These are phyloP conservation scores for Pythium grandisporangium DNA, from an alignment of 352 stramenopile species.

Conservation along the genomic window DNA sequence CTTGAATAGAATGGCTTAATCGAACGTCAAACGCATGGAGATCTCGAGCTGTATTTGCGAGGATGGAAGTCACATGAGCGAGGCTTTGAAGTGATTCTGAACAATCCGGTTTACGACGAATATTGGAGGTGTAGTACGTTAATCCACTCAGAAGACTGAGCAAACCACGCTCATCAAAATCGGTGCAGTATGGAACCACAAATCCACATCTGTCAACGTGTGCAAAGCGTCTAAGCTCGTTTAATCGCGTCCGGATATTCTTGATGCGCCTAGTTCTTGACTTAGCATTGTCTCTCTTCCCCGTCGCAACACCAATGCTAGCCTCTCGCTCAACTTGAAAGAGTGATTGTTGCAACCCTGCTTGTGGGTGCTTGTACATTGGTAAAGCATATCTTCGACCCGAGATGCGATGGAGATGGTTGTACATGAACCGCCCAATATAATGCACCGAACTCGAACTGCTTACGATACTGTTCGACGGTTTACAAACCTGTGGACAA, in stretches of 20 bases:
- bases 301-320: neutral
- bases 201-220: constrained; percentile 35
- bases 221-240: constrained; percentile 22
- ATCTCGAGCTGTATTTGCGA: too few species aligned
- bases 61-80: too few species aligned
- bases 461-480: too few species aligned
- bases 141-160: constrained; percentile 7
- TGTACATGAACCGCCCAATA: neutral
- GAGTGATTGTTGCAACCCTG: neutral
- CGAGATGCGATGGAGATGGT: neutral
- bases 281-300: constrained; percentile 12
- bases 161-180: constrained; percentile 41
- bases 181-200: constrained; percentile 49
- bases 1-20: too few species aligned
- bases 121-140: neutral
- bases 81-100: too few species aligned
- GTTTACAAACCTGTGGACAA: too few species aligned
- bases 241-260: constrained; percentile 42
- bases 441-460: neutral
- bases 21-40: too few species aligned
- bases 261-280: constrained; percentile 38
- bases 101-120: too few species aligned
- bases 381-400: neutral
- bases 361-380: neutral
- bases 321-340: neutral